Percentiles rank a stretch among this genome's conserved stretches.
Evolutionary conservation across 495 filamentous ascomycete genomes (phyloP).

Genomic region (Talaromyces wortmannii): DNA sequence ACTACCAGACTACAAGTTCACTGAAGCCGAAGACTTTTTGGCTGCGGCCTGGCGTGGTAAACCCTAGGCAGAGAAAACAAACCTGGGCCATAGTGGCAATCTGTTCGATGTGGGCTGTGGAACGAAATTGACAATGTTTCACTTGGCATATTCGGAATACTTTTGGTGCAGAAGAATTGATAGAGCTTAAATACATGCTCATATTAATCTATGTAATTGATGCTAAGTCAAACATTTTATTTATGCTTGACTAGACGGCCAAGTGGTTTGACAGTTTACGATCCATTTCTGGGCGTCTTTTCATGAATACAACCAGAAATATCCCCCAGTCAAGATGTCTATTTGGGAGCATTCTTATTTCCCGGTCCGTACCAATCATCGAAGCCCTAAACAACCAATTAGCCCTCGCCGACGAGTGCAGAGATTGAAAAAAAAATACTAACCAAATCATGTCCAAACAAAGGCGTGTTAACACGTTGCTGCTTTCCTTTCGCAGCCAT

Average conservation of each 20-base stretch:
- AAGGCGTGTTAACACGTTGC: conserved; percentile 18
- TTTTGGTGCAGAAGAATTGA: too few relatives aligned
- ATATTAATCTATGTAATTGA: too few relatives aligned
- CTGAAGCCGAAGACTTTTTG: conserved; percentile 39
- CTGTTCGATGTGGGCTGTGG: too few relatives aligned
- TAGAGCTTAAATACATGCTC: too few relatives aligned
- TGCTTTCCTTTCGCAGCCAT: conserved; percentile 15
- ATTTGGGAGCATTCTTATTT: background rate
- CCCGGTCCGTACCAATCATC: background rate
- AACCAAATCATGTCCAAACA: conserved; percentile 13
- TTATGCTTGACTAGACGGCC: too few relatives aligned
- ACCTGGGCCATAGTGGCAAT: too few relatives aligned
- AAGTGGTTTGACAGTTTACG: too few relatives aligned
- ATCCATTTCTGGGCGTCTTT: background rate
- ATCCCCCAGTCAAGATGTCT: background rate
- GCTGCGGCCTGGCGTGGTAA: conserved; percentile 36
- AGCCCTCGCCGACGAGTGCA: background rate
- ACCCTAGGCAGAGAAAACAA: conserved; percentile 8
- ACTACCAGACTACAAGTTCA: conserved; percentile 46
- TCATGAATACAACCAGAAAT: background rate
- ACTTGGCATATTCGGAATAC: too few relatives aligned
- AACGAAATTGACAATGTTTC: too few relatives aligned
- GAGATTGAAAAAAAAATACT: background rate
- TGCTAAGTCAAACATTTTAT: too few relatives aligned
- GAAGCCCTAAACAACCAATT: background rate